These are phyloP conservation scores for Neonothopanus nambi DNA, from an alignment of 1,284 basidiomycete species.

Conservation along the genomic window DNA sequence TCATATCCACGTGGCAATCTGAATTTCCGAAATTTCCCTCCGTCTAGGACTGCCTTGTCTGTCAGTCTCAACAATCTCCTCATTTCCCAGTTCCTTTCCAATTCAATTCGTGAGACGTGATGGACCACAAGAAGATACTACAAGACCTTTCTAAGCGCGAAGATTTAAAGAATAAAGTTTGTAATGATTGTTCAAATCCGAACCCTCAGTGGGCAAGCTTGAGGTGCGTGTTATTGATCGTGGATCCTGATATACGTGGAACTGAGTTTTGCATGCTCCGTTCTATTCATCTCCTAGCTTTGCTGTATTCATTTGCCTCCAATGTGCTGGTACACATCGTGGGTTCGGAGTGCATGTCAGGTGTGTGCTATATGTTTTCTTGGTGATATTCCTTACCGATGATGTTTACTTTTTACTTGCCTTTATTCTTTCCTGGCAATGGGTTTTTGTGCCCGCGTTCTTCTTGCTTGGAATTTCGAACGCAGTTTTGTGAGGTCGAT, in stretches of 20 bases:
- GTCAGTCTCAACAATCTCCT: not conserved
- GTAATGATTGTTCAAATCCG: conserved; percentile 81
- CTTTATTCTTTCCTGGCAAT: not conserved
- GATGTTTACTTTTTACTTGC: not conserved
- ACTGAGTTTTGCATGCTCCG: not conserved
- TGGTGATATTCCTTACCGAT: not conserved
- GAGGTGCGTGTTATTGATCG: conserved; percentile 12
- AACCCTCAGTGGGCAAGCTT: conserved; percentile 77
- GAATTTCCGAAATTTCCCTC: too few species aligned
- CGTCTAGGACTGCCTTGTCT: not conserved
- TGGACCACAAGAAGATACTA: conserved; percentile 78
- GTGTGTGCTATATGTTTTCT: conserved; percentile 33
- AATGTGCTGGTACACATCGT: conserved; percentile 88
- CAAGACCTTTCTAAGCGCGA: conserved; percentile 74
- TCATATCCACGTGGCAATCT: too few species aligned
- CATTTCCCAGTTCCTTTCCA: not conserved
- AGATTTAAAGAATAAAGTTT: conserved; percentile 73
- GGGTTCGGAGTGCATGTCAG: conserved; percentile 88
- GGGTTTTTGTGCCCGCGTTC: not conserved
- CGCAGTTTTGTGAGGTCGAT: conserved; percentile 86
- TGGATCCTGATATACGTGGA: conserved; percentile 4
- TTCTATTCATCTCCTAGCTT: conserved; percentile 44
- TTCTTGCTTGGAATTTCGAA: not conserved
- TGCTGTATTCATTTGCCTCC: conserved; percentile 85
- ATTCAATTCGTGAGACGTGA: conserved; percentile 16